Evolutionary conservation across 2,329 filamentous ascomycete species (phyloP).

Genomic region (Monosporascus sp.): DNA sequence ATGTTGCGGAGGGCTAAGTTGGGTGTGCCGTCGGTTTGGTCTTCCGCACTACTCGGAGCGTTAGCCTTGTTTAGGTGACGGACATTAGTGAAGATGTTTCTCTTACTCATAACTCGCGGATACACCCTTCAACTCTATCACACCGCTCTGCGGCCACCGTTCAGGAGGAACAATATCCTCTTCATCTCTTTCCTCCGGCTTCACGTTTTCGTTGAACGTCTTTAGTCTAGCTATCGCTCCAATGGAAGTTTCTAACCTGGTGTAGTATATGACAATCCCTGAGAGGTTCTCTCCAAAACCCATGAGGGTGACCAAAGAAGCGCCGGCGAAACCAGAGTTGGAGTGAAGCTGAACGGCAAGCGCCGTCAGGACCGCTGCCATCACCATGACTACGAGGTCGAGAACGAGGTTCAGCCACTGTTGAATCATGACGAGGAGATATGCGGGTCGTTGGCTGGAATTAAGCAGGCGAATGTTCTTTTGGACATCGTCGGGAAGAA

Average conservation of each 20-base stretch:
- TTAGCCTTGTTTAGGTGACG: slow-evolving; percentile 1
- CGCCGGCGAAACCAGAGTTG: slow-evolving; percentile 21
- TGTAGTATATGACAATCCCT: slow-evolving; percentile 22
- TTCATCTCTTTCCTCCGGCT: slow-evolving; percentile 14
- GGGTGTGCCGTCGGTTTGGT: slow-evolving; percentile 1
- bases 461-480: slow-evolving; percentile 41
- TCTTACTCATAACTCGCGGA: slow-evolving; percentile 22
- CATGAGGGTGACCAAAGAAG: slow-evolving; percentile 27
- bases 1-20: slow-evolving; percentile 24
- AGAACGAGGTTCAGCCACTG: slow-evolving; percentile 22
- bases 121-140: slow-evolving; percentile 17
- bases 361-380: slow-evolving; percentile 17
- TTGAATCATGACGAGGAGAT: slow-evolving; percentile 45
- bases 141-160: slow-evolving; percentile 24
- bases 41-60: not conserved
- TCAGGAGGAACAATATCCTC: slow-evolving; percentile 20
- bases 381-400: slow-evolving; percentile 15
- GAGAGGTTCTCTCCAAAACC: slow-evolving; percentile 22
- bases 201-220: slow-evolving; percentile 17
- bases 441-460: slow-evolving; percentile 45
- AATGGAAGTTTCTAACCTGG: slow-evolving; percentile 26
- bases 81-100: not conserved
- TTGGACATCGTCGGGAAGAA: slow-evolving; percentile 34
- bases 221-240: slow-evolving; percentile 26
- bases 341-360: slow-evolving; percentile 18